These are phyloP conservation scores for Trypethelium eluteriae DNA, from an alignment of 495 filamentous ascomycete species.

Conservation along the genomic window DNA sequence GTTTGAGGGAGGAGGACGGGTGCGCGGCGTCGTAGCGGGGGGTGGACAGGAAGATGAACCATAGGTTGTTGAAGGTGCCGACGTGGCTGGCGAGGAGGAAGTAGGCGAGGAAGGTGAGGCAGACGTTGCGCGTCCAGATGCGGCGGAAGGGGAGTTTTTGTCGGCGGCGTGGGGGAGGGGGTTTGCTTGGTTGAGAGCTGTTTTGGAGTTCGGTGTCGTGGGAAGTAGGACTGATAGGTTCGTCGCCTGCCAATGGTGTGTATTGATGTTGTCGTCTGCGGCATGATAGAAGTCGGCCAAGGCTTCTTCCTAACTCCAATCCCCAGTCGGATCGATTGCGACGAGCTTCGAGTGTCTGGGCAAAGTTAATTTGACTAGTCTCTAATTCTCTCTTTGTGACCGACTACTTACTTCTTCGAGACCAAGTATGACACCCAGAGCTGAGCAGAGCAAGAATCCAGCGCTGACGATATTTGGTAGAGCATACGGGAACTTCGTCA, in stretches of 20 bases:
- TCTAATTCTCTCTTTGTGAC: not conserved
- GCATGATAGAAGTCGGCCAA: constrained; percentile 35
- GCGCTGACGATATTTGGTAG: constrained; percentile 69
- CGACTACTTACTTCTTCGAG: constrained; percentile 58
- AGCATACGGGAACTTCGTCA: constrained; percentile 63
- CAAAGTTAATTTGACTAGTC: constrained; percentile 11
- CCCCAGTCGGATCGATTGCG: constrained; percentile 46
- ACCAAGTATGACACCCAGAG: constrained; percentile 52
- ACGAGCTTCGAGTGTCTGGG: constrained; percentile 45
- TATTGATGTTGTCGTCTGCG: constrained; percentile 23
- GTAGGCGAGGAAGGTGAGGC: constrained; percentile 55
- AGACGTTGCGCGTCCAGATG: constrained; percentile 57
- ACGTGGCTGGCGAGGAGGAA: constrained; percentile 66
- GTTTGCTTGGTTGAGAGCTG: not conserved
- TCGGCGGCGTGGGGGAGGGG: constrained; percentile 22
- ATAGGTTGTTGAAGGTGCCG: constrained; percentile 66
- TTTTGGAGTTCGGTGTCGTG: not conserved
- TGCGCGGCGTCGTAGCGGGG: constrained; percentile 43
- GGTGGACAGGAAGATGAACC: constrained; percentile 63
- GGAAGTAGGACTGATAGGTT: constrained; percentile 9
- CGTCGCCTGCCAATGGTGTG: constrained; percentile 13
- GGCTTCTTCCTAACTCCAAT: constrained; percentile 40
- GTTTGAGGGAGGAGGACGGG: constrained; percentile 13
- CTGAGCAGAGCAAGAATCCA: constrained; percentile 51
- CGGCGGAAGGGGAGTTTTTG: constrained; percentile 53